phyloP scores from a whole-genome alignment of 2,329 filamentous ascomycete genomes.

The Monilinia vaccinii-corymbosi region DNA sequence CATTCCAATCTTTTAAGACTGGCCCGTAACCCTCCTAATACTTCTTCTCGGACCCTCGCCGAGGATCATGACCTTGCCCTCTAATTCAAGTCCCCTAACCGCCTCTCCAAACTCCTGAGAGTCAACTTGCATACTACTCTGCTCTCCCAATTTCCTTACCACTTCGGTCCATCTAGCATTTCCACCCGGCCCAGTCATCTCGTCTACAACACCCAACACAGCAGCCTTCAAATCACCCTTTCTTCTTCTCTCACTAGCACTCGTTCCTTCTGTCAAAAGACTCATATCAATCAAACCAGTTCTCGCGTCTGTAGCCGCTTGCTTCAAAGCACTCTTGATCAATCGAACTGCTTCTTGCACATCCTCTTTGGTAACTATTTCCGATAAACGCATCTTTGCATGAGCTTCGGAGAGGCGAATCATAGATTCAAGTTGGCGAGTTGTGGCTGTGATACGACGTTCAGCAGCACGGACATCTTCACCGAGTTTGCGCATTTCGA shows the following conservation, averaged over 20 bases:
- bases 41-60: slow-evolving; percentile 80
- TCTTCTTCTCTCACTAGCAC: slow-evolving; percentile 72
- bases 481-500: slow-evolving; percentile 90
- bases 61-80: slow-evolving; percentile 69
- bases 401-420: slow-evolving; percentile 94
- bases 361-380: slow-evolving; percentile 67
- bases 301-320: slow-evolving; percentile 87
- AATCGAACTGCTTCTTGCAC: slow-evolving; percentile 86
- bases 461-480: slow-evolving; percentile 80
- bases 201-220: slow-evolving; percentile 66
- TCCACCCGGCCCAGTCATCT: slow-evolving; percentile 60
- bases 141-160: slow-evolving; percentile 61
- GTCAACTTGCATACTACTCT: slow-evolving; percentile 63
- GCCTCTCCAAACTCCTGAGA: slow-evolving; percentile 74
- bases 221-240: slow-evolving; percentile 79
- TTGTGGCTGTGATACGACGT: slow-evolving; percentile 95
- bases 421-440: slow-evolving; percentile 95
- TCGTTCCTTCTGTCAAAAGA: slow-evolving; percentile 87
- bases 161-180: slow-evolving; percentile 73
- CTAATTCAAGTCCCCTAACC: slow-evolving; percentile 70
- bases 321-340: slow-evolving; percentile 91
- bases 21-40: slow-evolving; percentile 64
- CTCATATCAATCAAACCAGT: slow-evolving; percentile 95
- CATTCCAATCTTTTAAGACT: slow-evolving; percentile 26
- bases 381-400: slow-evolving; percentile 88